Evolutionary conservation across 2,329 filamentous ascomycete genomes (phyloP), one percentile per base, ranked within the genome.

Genomic region (Trichoderma atroviride): DNA sequence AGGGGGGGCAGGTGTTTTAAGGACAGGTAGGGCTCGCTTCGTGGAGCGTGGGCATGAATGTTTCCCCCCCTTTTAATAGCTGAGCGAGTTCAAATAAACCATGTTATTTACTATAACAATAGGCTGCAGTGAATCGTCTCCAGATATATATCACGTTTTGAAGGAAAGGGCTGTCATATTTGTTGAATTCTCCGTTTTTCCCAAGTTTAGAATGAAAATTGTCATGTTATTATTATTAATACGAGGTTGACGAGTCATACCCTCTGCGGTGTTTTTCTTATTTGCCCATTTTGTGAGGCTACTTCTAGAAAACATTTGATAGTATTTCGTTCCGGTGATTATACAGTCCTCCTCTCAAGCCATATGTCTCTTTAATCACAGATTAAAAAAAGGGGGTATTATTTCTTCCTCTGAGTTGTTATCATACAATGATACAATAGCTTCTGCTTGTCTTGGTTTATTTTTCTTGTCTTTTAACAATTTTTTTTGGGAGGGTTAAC

Each of bases 191-290:
- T 0, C 4, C 16, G n/a, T 43, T 50, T 4, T 50, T 50, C 13
- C 11, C 47, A 13, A 13, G 7, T 24, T 4, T 52, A 53, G 24
- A 64, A 64, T 16, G 16, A 6, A 53, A 16, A 56, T 19, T n/a
- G 58, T 61, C n/a, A 59, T 67, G 58, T 4, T 16, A 67, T 67
- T 67, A 67, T 56, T 66, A 67, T 67, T 67, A 59, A 67, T n/a
- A 19, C 11, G 55, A 59, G 63, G n/a, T 29, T 29, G 63, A 50
- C 63, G 29, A 58, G 52, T 66, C 53, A 50, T 24, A 65, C 31
- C 33, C 63, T 67, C n/a, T 67, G 63, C 14, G 22, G 40, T 57
- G 5, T 11, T 29, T 66, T 57, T 33, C 33, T 53, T 43, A 19
- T n/a, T 19, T 35, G 31, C 57, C 57, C 57, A 29, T 27, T 40